A percentile compares a stretch with the other conserved stretches of the same genome.
These are phyloP conservation scores for Penicillium cosmopolitanum DNA, from an alignment of 495 filamentous ascomycete genomes.

Conservation along the genomic window DNA sequence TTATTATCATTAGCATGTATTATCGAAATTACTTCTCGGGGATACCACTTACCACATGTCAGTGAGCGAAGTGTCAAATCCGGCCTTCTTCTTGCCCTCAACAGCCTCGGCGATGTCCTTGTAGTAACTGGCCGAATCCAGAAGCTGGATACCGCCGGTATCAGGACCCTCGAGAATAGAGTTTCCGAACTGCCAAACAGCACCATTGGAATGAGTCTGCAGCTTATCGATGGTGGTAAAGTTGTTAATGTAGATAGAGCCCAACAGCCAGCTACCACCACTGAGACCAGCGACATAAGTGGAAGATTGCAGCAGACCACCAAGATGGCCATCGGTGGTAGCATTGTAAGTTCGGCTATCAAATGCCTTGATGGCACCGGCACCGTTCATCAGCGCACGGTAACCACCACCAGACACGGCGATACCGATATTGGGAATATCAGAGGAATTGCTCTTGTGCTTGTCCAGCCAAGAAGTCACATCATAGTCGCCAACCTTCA, in stretches of 20 bases:
- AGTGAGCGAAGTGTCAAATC: conserved; percentile 77
- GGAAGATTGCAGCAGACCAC: conserved; percentile 80
- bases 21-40: neutral
- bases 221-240: conserved; percentile 74
- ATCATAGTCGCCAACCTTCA: conserved; percentile 79
- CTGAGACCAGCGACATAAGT: conserved; percentile 87
- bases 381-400: conserved; percentile 84
- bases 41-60: conserved; percentile 71
- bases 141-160: conserved; percentile 52
- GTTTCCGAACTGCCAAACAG: conserved; percentile 76
- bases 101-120: conserved; percentile 64
- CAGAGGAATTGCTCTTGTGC: conserved; percentile 57
- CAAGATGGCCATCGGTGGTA: conserved; percentile 69
- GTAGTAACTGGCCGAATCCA: conserved; percentile 68
- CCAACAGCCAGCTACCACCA: conserved; percentile 87
- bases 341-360: conserved; percentile 74
- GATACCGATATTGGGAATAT: conserved; percentile 64
- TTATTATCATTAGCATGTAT: conserved; percentile 21
- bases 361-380: conserved; percentile 84
- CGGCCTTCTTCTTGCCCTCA: conserved; percentile 65
- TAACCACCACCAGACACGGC: conserved; percentile 73
- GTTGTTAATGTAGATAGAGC: conserved; percentile 87
- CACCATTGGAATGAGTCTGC: conserved; percentile 41
- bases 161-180: conserved; percentile 74
- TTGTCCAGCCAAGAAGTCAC: conserved; percentile 67